Conservation (phyloP, 768 basidiomycete species). For the Leccinum incarnatum region DNA sequence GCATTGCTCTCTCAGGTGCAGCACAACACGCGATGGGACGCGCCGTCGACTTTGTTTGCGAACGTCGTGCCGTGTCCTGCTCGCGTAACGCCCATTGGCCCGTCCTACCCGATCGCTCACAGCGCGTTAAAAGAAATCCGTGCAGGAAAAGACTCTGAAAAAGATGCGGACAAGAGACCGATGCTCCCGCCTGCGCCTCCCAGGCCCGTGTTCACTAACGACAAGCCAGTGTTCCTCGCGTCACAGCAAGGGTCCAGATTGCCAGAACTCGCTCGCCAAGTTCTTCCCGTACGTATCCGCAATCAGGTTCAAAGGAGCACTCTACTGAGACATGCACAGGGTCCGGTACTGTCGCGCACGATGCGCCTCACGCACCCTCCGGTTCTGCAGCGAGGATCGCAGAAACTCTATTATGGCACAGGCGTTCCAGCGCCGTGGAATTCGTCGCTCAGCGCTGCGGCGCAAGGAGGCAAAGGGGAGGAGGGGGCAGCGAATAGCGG, state of each 20-base stretch:
- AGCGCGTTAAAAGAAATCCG: slow-evolving; percentile 30
- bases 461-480: slow-evolving; percentile 24
- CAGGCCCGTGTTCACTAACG: slow-evolving; percentile 40
- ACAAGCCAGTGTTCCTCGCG: slow-evolving; percentile 60
- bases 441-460: slow-evolving; percentile 25
- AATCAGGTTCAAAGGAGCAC: background rate
- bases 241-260: slow-evolving; percentile 64
- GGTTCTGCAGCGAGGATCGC: slow-evolving; percentile 47
- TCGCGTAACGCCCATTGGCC: slow-evolving; percentile 58
- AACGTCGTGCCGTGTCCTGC: slow-evolving; percentile 58
- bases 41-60: slow-evolving; percentile 63
- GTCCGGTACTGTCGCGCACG: slow-evolving; percentile 55
- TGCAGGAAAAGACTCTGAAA: slow-evolving; percentile 46
- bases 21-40: slow-evolving; percentile 60
- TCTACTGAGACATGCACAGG: slow-evolving; percentile 36
- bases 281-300: slow-evolving; percentile 63
- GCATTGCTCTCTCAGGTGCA: slow-evolving; percentile 60
- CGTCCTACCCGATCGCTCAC: slow-evolving; percentile 58
- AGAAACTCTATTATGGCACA: slow-evolving; percentile 42
- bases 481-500: slow-evolving; percentile 20
- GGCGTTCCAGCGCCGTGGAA: slow-evolving; percentile 47
- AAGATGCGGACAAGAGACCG: slow-evolving; percentile 46
- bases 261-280: slow-evolving; percentile 61
- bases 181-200: slow-evolving; percentile 37
- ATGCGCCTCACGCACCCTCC: slow-evolving; percentile 66